Evolutionary conservation across 352 stramenopile genomes (phyloP).

Genomic region (Pythium vanterpoolii): DNA sequence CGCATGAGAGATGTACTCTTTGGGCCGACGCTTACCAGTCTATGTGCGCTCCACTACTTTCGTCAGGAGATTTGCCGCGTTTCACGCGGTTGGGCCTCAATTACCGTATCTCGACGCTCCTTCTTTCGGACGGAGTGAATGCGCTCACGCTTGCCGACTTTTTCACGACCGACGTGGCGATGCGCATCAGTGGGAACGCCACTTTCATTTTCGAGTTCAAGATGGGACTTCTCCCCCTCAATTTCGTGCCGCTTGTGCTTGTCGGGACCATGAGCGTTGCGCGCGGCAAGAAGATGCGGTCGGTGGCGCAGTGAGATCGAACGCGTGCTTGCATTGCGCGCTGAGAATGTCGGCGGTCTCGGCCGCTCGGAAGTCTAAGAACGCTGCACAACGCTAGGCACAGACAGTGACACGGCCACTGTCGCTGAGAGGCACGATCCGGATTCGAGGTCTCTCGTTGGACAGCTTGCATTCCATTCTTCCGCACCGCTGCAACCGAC

Average conservation of each 20-base stretch:
- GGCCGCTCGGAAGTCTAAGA: slow-evolving; percentile 11
- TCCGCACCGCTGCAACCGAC: background rate
- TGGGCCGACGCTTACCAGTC: slow-evolving; percentile 23
- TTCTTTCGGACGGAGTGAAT: slow-evolving; percentile 18
- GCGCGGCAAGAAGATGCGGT: slow-evolving; percentile 2
- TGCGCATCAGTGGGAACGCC: slow-evolving; percentile 30
- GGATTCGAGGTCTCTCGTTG: too few relatives aligned
- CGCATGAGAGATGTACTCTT: slow-evolving; percentile 33
- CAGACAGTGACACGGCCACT: background rate
- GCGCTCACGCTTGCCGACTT: slow-evolving; percentile 23
- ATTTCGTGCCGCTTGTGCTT: slow-evolving; percentile 21
- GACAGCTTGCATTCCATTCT: background rate
- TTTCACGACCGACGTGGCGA: slow-evolving; percentile 26
- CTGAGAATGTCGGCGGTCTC: slow-evolving; percentile 27
- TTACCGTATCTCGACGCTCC: slow-evolving; percentile 13
- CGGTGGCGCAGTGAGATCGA: slow-evolving; percentile 16
- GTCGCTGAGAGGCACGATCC: background rate
- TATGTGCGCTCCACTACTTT: slow-evolving; percentile 30
- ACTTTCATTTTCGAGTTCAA: slow-evolving; percentile 23
- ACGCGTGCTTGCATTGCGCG: slow-evolving; percentile 21
- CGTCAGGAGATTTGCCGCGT: slow-evolving; percentile 13
- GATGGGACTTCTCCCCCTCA: slow-evolving; percentile 19
- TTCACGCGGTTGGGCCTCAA: slow-evolving; percentile 15
- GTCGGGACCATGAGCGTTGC: slow-evolving; percentile 11
- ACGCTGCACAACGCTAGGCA: background rate